Base-by-base conservation (phyloP, 768 basidiomycete species). In the Sporobolomyces pararoseus region DNA sequence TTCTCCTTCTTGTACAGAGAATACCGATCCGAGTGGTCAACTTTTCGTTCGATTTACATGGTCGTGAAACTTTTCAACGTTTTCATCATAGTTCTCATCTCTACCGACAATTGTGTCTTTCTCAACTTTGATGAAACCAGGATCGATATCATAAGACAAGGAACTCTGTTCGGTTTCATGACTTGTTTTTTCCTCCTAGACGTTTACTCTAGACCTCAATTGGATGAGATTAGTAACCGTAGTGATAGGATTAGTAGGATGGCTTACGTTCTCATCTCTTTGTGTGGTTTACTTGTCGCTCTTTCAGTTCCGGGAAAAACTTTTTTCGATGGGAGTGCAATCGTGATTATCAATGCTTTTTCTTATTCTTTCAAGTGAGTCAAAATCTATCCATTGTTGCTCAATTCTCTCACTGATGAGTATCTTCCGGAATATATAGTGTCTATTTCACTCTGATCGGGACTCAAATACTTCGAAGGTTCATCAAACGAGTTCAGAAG, bases 1-100 rank as follows among this genome's bases (percentile, higher is more conserved):
- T 85, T 89, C 72, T 82, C 83, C 2, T 90, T 89, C 77, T 80
- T 91, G 6, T 90, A 90, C 72, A 83, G 80, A 58, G 89, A 84
- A 25, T 89, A 86, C 75, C 86, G 89, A 9, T 82, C 87, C 5
- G 82, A 82, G 14, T 89, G 88, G 87, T 87, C 83, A 3, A 83
- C 85, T 4, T 78, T 75, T 57, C 75, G 76, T 35, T 31, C 63
- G 6, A 52, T 76, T 39, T 77, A 76, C 61, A 75, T 76, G 70
- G 37, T 59, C 37, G 85, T 87, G 25, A 91, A 90, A 78, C 83
- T 90, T 52, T 83, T 84, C 73, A 84, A 86, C 21, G 81, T 90
- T 9, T 78, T 89, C 32, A 82, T 87, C 27, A 82, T 88, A 47
- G 86, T 88, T 7, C 78, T 89, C 60, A 82, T 90, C 69, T 84